phyloP scores from a whole-genome alignment of 306 rosid genomes.

The Sophora flavescens region DNA sequence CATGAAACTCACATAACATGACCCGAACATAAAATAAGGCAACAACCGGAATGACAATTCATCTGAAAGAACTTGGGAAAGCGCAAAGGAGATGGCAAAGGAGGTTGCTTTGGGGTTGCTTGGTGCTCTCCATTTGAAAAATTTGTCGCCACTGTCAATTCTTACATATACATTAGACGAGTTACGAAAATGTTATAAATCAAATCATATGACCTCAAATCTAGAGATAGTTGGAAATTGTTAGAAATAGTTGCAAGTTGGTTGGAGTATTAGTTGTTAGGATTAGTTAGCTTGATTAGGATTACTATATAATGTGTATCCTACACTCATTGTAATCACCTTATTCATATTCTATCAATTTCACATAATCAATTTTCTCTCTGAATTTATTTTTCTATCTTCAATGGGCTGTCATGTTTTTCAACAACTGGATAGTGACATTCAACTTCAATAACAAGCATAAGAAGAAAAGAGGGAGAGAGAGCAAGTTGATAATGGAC shows the following conservation, averaged over 20 bases:
- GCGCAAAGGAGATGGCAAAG: constrained; percentile 75
- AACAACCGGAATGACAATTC: constrained; percentile 1
- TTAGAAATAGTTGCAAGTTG: too few relatives aligned
- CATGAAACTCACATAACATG: too few relatives aligned
- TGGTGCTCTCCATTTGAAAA: constrained; percentile 62
- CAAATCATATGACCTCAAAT: not conserved
- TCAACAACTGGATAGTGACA: not conserved
- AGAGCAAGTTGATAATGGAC: constrained; percentile 20
- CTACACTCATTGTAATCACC: too few relatives aligned
- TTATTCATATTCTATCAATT: too few relatives aligned
- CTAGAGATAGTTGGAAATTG: too few relatives aligned
- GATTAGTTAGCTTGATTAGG: too few relatives aligned
- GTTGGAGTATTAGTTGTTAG: too few relatives aligned
- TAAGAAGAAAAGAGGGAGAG: not conserved
- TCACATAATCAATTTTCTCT: too few relatives aligned
- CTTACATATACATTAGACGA: not conserved
- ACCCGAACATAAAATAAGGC: not conserved
- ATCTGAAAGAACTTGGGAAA: constrained; percentile 79
- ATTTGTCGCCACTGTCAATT: constrained; percentile 51
- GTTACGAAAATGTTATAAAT: not conserved
- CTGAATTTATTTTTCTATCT: too few relatives aligned
- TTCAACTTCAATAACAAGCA: not conserved
- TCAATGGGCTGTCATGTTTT: too few relatives aligned
- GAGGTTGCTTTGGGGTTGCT: constrained; percentile 76
- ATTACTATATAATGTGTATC: too few relatives aligned